Evolutionary conservation across 1,284 basidiomycete species (phyloP).

Genomic region (Ustilago xerochloae): DNA sequence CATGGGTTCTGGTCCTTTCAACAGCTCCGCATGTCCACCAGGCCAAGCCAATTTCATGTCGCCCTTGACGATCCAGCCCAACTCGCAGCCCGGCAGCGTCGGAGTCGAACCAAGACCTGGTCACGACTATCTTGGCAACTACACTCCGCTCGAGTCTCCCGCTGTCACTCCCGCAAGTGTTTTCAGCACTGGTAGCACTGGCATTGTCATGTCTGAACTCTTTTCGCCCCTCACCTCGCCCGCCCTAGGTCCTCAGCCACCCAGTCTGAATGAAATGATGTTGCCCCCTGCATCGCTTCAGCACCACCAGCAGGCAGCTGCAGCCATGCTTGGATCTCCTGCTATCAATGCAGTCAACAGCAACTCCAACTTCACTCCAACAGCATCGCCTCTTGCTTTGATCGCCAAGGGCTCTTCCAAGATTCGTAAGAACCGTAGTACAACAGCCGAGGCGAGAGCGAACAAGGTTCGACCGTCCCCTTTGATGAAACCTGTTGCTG

Average conservation of each 20-base stretch:
- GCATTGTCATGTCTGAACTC: conserved; percentile 70
- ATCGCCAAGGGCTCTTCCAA: conserved; percentile 50
- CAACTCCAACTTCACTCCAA: conserved; percentile 51
- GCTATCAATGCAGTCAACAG: conserved; percentile 28
- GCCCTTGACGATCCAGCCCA: conserved; percentile 55
- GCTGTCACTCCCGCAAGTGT: conserved; percentile 66
- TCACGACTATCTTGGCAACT: conserved; percentile 37
- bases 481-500: conserved; percentile 61
- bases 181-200: conserved; percentile 65
- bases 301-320: conserved; percentile 54
- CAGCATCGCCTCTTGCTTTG: conserved; percentile 52
- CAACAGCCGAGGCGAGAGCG: conserved; percentile 56
- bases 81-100: conserved; percentile 39
- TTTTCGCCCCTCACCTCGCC: conserved; percentile 75
- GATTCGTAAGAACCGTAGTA: conserved; percentile 56
- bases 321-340: conserved; percentile 34
- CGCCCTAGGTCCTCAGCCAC: conserved; percentile 71
- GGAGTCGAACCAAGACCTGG: conserved; percentile 35
- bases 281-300: conserved; percentile 50
- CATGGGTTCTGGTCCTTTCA: conserved; percentile 54
- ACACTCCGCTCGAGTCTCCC: conserved; percentile 60
- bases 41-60: conserved; percentile 52
- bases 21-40: conserved; percentile 35
- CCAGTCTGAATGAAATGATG: conserved; percentile 55
- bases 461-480: conserved; percentile 64